Conservation (phyloP, 768 basidiomycete species). For the Floccularia luteovirens region DNA sequence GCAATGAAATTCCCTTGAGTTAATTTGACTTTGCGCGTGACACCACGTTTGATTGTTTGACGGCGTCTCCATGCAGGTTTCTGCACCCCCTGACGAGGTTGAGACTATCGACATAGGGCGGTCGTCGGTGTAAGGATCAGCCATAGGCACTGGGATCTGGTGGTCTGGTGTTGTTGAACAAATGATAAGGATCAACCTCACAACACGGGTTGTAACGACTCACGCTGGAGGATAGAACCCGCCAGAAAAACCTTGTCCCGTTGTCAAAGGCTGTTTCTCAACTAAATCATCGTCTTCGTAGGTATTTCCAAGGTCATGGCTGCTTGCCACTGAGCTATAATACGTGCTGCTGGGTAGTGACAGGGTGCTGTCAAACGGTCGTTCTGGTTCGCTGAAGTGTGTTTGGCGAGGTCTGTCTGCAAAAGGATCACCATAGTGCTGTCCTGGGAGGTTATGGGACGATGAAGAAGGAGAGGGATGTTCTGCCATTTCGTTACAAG, state of each 20-base stretch:
- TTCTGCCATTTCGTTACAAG: conserved; percentile 38
- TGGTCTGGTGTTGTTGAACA: conserved; percentile 19
- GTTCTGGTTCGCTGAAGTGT: conserved; percentile 52
- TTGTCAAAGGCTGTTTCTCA: conserved; percentile 73
- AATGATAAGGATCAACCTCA: conserved; percentile 5
- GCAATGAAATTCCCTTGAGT: conserved; percentile 90
- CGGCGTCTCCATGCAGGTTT: conserved; percentile 65
- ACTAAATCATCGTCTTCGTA: conserved; percentile 63
- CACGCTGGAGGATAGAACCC: conserved; percentile 76
- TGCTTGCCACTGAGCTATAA: no score
- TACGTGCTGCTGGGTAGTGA: conserved; percentile 46
- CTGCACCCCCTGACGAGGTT: conserved; percentile 45
- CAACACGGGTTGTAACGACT: conserved; percentile 17
- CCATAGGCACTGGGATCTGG: conserved; percentile 54
- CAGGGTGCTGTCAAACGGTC: conserved; percentile 47
- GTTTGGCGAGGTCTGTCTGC: conserved; percentile 56
- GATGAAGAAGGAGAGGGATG: conserved; percentile 28
- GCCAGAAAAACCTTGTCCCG: conserved; percentile 43
- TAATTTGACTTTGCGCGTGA: conserved; percentile 91
- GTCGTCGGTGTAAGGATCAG: conserved; percentile 50
- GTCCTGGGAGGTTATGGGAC: conserved; percentile 20
- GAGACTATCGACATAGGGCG: conserved; percentile 48
- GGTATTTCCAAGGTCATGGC: conserved; percentile 33
- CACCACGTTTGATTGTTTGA: conserved; percentile 86
- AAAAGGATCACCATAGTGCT: conserved; percentile 58